Percentiles rank a stretch among this genome's conserved stretches.
Conservation (phyloP, 441 rosid species). For the Corymbia calophylla region DNA sequence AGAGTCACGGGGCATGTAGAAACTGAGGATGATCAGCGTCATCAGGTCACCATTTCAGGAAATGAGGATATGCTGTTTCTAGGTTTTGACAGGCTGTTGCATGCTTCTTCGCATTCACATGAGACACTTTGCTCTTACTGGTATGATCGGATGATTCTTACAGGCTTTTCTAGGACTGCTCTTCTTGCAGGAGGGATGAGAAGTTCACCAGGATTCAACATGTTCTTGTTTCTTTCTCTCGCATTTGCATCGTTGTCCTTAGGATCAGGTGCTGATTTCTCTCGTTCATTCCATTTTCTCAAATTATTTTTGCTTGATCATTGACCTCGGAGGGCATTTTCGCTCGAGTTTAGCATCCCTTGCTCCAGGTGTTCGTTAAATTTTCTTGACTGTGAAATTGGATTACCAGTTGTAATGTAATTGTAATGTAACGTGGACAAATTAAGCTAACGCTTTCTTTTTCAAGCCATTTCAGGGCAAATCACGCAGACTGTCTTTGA, state of each 20-base stretch:
- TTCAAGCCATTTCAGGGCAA: conserved; percentile 9
- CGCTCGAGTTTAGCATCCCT: background rate
- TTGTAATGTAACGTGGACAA: background rate
- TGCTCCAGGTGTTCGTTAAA: background rate
- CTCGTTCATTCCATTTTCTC: background rate
- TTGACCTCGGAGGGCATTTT: background rate
- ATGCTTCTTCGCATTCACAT: background rate
- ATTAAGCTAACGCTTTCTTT: background rate
- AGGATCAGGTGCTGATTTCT: background rate
- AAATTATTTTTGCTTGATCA: background rate
- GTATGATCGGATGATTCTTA: background rate
- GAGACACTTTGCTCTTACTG: background rate
- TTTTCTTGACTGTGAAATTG: background rate
- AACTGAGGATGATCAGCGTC: background rate
- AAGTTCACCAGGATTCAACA: background rate
- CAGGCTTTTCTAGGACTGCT: background rate
- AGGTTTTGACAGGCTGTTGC: background rate
- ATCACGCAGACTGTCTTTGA: conserved; percentile 10
- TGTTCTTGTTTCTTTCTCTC: background rate
- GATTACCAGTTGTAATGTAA: background rate
- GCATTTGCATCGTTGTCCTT: background rate
- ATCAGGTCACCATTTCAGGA: background rate
- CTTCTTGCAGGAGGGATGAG: background rate
- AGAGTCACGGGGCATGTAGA: background rate
- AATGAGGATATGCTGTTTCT: background rate